phyloP scores from a whole-genome alignment of 495 filamentous ascomycete genomes.

The Sphaerosporella brunnea region DNA sequence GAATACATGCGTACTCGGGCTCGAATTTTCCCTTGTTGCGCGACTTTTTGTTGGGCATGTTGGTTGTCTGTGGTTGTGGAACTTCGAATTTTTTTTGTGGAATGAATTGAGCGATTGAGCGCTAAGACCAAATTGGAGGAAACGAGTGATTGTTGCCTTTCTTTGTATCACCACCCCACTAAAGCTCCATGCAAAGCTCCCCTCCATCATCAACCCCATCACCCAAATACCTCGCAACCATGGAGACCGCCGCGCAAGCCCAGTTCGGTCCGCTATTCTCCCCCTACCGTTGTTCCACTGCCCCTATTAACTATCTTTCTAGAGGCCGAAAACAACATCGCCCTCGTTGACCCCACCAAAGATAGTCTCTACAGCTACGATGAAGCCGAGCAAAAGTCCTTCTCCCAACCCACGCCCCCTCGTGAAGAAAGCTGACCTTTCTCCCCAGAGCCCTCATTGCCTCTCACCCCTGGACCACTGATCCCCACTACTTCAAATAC shows the following conservation, averaged over 20 bases:
- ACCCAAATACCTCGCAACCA: neutral
- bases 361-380: slow-evolving; percentile 86
- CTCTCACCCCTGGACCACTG: slow-evolving; percentile 58
- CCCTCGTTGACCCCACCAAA: slow-evolving; percentile 63
- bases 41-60: slow-evolving; percentile 24
- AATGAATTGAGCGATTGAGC: too few species aligned
- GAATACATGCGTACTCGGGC: slow-evolving; percentile 29
- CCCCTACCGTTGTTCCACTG: neutral
- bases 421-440: neutral
- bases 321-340: slow-evolving; percentile 82
- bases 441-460: slow-evolving; percentile 28
- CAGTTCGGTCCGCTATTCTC: neutral
- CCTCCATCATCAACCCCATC: slow-evolving; percentile 1
- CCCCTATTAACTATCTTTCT: too few species aligned
- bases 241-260: neutral
- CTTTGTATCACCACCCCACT: neutral
- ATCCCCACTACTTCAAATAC: slow-evolving; percentile 78
- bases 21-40: slow-evolving; percentile 16
- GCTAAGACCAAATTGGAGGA: too few species aligned
- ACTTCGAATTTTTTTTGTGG: too few species aligned
- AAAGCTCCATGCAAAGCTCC: slow-evolving; percentile 16
- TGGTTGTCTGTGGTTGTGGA: too few species aligned
- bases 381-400: slow-evolving; percentile 42
- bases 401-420: neutral
- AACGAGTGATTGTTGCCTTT: too few species aligned